phyloP scores from a whole-genome alignment of 129 eudicot species.

The Tanacetum coccineum region DNA sequence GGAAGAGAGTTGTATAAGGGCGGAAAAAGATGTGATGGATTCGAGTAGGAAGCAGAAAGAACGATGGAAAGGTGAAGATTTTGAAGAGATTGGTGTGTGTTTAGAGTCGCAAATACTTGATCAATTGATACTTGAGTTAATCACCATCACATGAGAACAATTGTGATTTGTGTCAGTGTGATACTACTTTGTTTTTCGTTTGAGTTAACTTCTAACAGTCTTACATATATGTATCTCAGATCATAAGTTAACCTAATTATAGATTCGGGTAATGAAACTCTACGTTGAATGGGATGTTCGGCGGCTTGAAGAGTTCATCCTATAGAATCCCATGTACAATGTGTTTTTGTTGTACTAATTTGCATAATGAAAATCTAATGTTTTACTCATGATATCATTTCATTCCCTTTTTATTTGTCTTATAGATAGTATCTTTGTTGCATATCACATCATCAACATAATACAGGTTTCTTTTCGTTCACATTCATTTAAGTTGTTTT shows the following conservation, averaged over 20 bases:
- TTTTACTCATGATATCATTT: conserved; percentile 1
- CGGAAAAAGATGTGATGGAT: conserved; percentile 43
- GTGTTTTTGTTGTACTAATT: conserved; percentile 16
- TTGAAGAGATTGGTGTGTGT: conserved; percentile 37
- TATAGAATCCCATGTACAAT: background rate
- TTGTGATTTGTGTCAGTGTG: too few relatives aligned
- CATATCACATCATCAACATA: conserved; percentile 6
- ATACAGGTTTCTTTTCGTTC: background rate
- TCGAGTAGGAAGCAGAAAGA: conserved; percentile 39
- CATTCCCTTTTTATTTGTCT: background rate
- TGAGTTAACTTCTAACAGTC: conserved; percentile 22
- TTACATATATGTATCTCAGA: background rate
- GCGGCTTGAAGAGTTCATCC: too few relatives aligned
- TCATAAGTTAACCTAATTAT: conserved; percentile 6
- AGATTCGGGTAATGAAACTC: background rate
- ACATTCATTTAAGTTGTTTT: background rate
- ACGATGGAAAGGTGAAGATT: conserved; percentile 39
- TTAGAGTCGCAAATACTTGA: conserved; percentile 57
- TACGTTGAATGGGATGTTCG: background rate
- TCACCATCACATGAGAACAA: conserved; percentile 31
- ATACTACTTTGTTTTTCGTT: conserved; percentile 9
- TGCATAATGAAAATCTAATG: conserved; percentile 1
- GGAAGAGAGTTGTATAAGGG: conserved; percentile 47
- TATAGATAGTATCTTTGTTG: background rate
- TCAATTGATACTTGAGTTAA: conserved; percentile 40